Conservation (phyloP, 2,329 filamentous ascomycete species). For the Xylariaceae sp. region DNA sequence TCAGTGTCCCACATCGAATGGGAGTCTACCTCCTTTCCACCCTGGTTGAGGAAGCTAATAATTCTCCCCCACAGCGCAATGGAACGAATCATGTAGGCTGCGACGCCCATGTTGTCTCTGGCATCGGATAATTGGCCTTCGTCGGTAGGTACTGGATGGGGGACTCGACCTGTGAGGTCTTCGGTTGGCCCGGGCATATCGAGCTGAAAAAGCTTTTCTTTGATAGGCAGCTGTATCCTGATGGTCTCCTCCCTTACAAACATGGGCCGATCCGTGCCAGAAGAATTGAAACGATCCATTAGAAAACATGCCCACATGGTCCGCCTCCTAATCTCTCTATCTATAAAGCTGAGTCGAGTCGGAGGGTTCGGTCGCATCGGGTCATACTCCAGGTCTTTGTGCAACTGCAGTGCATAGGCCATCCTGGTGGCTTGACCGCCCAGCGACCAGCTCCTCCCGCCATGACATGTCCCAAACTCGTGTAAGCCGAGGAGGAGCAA, state of each 20-base stretch:
- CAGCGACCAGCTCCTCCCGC: conserved; percentile 90
- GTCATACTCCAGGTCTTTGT: conserved; percentile 84
- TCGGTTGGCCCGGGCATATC: conserved; percentile 88
- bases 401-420: conserved; percentile 91
- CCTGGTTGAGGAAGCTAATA: conserved; percentile 84
- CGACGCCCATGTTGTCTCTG: conserved; percentile 86
- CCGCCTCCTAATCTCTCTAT: conserved; percentile 84
- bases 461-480: conserved; percentile 95
- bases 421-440: conserved; percentile 93
- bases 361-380: conserved; percentile 58
- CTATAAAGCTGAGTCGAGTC: conserved; percentile 74
- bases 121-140: conserved; percentile 61
- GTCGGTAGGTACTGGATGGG: conserved; percentile 55
- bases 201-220: conserved; percentile 82
- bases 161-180: conserved; percentile 65
- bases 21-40: conserved; percentile 72
- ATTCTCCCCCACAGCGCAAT: conserved; percentile 88
- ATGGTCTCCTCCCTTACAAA: conserved; percentile 88
- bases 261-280: conserved; percentile 83
- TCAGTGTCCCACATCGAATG: conserved; percentile 74
- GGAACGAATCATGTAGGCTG: conserved; percentile 79
- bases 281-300: conserved; percentile 97
- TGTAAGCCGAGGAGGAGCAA: conserved; percentile 84
- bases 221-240: conserved; percentile 83
- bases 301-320: conserved; percentile 98